phyloP scores from a whole-genome alignment of 2,329 filamentous ascomycete genomes.

The Fusarium sp. region DNA sequence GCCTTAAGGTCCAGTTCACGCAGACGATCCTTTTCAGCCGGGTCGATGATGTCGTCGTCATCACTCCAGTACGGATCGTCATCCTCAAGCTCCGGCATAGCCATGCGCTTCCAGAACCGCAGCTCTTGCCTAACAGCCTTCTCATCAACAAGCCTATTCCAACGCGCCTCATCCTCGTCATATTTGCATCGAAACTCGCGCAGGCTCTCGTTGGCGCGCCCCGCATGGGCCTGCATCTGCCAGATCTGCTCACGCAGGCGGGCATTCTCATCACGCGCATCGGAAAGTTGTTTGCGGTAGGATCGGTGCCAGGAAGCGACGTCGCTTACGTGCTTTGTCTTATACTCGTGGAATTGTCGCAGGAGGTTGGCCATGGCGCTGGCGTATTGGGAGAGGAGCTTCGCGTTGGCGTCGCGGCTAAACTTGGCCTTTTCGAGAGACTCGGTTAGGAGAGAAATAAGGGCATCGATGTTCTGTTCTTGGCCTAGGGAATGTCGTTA shows the following conservation, averaged over 20 bases:
- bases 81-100: slow-evolving; percentile 66
- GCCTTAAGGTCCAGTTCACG: slow-evolving; percentile 58
- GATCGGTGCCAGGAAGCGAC: slow-evolving; percentile 70
- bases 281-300: slow-evolving; percentile 70
- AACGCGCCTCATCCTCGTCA: slow-evolving; percentile 63
- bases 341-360: slow-evolving; percentile 71
- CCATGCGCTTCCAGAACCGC: slow-evolving; percentile 71
- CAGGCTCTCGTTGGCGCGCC: slow-evolving; percentile 63
- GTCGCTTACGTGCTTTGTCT: slow-evolving; percentile 67
- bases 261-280: slow-evolving; percentile 69
- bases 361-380: slow-evolving; percentile 64
- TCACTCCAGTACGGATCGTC: slow-evolving; percentile 69
- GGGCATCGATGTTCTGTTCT: slow-evolving; percentile 66
- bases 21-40: slow-evolving; percentile 65
- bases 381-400: slow-evolving; percentile 65
- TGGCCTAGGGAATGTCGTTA: slow-evolving; percentile 54
- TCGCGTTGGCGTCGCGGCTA: slow-evolving; percentile 67
- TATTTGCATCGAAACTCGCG: slow-evolving; percentile 64
- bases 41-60: slow-evolving; percentile 70
- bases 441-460: slow-evolving; percentile 67
- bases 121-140: slow-evolving; percentile 64
- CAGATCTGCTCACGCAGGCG: slow-evolving; percentile 70
- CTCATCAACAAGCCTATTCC: slow-evolving; percentile 62
- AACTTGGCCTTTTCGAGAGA: slow-evolving; percentile 68
- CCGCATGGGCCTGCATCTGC: slow-evolving; percentile 69